Evolutionary conservation across 306 rosid species (phyloP), one percentile per base, ranked within the genome.

Genomic region (Cucurbita moschata): DNA sequence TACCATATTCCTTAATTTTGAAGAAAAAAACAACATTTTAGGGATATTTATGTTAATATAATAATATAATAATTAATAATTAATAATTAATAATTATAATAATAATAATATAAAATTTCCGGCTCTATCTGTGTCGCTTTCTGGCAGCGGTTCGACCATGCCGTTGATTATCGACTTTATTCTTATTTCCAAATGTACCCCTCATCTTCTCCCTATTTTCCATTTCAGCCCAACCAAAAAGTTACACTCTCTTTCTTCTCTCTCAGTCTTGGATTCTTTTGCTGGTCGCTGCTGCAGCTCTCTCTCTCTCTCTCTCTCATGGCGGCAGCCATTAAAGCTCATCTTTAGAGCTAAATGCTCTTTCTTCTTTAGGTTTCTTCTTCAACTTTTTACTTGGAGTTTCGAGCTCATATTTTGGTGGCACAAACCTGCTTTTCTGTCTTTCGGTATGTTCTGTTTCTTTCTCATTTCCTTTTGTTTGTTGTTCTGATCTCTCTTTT

Each of bases 401-500:
- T 63, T 67, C 78, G 58, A 85, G 60, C 63, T 58, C 55, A 8
- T 63, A 64, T 57, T 82, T 73, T 74, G 15, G 16, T 15, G 35
- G 68, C 79, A 79, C 71, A 58, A 81, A 35, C 68, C 71, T 44
- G 72, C 73, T 58, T 47, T 3, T 52, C 52, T 9, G 16, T 73
- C 44, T 19, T 69, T 51, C 82, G 77, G 78, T 63, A 39, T 63
- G 35, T 19, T 56, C 62, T 39, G 44, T 38, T 75, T 74, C 56
- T 54, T 74, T 46, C 58, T 60, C 23, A 40, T 35, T 15, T 52
- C 64, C 57, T 37, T 63, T 35, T 26, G 2, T 19, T 72, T 75
- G 62, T 19, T 81, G 77, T 79, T 77, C 77, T 81, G 82, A 75
- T 74, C 82, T 78, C 71, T 57, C 88, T 77, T 82, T 81, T 30